These are phyloP conservation scores for Schizochytrium sp. DNA, from an alignment of 108 stramenopile species.

Conservation along the genomic window DNA sequence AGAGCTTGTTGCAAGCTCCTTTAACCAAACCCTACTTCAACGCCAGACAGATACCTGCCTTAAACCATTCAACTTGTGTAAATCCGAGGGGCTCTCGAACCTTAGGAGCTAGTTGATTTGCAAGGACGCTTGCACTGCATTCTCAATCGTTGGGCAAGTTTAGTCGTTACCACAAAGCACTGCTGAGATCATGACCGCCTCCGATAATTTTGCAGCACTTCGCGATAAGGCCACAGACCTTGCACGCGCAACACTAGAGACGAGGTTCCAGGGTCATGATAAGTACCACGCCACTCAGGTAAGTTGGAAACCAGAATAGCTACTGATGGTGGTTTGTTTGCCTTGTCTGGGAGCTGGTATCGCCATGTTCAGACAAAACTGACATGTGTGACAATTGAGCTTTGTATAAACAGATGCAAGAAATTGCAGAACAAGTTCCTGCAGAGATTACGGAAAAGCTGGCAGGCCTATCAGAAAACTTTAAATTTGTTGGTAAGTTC, in stretches of 20 bases:
- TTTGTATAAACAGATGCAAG: neutral
- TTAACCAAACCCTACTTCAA: no score
- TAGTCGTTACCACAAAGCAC: no score
- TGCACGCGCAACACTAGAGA: neutral
- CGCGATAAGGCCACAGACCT: neutral
- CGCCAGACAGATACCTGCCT: no score
- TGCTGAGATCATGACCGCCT: neutral
- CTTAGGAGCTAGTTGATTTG: no score
- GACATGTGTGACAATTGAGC: neutral
- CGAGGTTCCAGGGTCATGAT: neutral
- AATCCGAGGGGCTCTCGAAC: no score
- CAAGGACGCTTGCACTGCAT: no score
- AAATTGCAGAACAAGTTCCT: slow-evolving; percentile 1
- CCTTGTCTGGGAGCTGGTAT: neutral
- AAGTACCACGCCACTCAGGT: slow-evolving; percentile 39
- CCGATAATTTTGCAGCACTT: slow-evolving; percentile 26
- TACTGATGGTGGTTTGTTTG: neutral
- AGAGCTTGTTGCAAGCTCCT: no score
- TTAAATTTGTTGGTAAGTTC: slow-evolving; percentile 49
- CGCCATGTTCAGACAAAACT: neutral
- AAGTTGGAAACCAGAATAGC: neutral
- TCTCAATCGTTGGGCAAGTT: no score
- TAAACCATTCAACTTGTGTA: no score
- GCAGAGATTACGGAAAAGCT: neutral
- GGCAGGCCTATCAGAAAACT: neutral